Conservation (phyloP, 805 yeast genomes). For the Scheffersomyces spartinae region DNA sequence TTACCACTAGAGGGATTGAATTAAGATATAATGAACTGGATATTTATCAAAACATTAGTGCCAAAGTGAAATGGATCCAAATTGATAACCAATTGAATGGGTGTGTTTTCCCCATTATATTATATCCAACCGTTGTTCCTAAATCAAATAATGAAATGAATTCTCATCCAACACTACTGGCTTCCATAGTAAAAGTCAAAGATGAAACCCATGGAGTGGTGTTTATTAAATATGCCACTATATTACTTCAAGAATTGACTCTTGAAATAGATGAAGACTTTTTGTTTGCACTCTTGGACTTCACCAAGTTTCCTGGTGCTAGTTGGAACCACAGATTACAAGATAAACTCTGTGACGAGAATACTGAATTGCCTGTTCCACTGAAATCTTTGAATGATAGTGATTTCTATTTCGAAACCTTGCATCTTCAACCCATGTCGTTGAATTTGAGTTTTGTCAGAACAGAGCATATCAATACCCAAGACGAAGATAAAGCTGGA, state of each 20-base stretch:
- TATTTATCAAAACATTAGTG: constrained; percentile 64
- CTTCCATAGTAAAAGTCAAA: constrained; percentile 69
- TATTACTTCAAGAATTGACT: constrained; percentile 81
- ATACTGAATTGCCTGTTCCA: constrained; percentile 63
- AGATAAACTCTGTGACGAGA: constrained; percentile 50
- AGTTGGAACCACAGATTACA: constrained; percentile 43
- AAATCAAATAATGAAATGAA: constrained; percentile 74
- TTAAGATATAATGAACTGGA: constrained; percentile 75
- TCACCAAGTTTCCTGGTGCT: constrained; percentile 72
- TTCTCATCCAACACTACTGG: constrained; percentile 84
- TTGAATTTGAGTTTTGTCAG: constrained; percentile 84
- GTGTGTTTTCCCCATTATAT: constrained; percentile 73
- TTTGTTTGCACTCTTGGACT: constrained; percentile 68
- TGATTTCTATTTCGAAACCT: constrained; percentile 84
- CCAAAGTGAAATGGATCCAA: constrained; percentile 89
- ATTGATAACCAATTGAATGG: constrained; percentile 87
- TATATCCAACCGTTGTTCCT: constrained; percentile 87
- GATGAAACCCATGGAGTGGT: constrained; percentile 87
- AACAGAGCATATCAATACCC: constrained; percentile 65
- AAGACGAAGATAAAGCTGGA: too few species aligned
- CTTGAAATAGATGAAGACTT: constrained; percentile 92
- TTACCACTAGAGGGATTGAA: constrained; percentile 76
- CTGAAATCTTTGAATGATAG: constrained; percentile 38
- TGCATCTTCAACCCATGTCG: constrained; percentile 87
- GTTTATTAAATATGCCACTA: constrained; percentile 84